Percentiles rank a stretch among this genome's conserved stretches.
These are phyloP conservation scores for Scedosporium dehoogii DNA, from an alignment of 2,329 filamentous ascomycete genomes.

Conservation along the genomic window DNA sequence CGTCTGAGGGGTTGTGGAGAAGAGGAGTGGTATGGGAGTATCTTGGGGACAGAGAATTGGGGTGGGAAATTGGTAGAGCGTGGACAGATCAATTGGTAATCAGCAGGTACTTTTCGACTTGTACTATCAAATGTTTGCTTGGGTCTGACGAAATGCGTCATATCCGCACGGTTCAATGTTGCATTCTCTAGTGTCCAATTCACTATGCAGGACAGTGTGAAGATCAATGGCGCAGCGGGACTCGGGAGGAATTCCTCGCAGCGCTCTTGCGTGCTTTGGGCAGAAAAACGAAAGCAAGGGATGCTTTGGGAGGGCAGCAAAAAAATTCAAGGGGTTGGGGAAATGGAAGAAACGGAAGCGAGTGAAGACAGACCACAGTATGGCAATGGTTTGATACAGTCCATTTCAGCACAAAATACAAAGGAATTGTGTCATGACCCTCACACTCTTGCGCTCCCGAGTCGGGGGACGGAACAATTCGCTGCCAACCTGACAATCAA, in stretches of 20 bases:
- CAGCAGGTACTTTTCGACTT: neutral
- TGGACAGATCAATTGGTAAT: conserved; percentile 6
- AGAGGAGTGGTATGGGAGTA: conserved; percentile 1
- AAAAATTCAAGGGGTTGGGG: neutral
- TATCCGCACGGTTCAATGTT: no score
- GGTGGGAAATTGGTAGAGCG: conserved; percentile 26
- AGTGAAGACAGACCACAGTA: no score
- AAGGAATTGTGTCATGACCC: neutral
- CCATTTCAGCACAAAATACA: neutral
- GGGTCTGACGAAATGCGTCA: no score
- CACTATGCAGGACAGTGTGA: no score
- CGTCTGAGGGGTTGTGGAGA: neutral
- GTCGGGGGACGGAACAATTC: neutral
- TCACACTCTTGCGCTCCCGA: neutral
- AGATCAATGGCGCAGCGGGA: no score
- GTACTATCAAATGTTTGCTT: no score
- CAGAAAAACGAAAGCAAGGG: neutral
- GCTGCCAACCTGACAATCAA: neutral
- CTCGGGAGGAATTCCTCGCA: no score
- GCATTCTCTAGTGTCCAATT: no score
- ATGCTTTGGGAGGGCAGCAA: neutral
- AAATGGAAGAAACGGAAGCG: neutral
- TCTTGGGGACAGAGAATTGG: conserved; percentile 25
- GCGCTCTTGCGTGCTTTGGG: no score
- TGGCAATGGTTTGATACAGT: no score